Evolutionary conservation across 2,329 filamentous ascomycete genomes (phyloP).

Genomic region (Amylocarpus encephaloides): DNA sequence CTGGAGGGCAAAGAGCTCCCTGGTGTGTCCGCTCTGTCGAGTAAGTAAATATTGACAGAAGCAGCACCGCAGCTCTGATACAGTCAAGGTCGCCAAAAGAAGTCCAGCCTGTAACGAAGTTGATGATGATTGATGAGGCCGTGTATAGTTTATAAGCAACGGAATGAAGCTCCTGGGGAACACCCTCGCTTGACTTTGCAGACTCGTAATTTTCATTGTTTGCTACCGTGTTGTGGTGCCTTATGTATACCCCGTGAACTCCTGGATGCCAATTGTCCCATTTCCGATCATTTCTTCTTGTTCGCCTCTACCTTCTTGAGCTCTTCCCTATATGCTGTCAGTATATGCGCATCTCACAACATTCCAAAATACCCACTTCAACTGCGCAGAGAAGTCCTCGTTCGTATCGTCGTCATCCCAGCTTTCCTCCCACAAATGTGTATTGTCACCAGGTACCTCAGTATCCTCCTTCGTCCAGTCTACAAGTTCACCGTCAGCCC

Average conservation of each 20-base stretch:
- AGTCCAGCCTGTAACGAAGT: slow-evolving; percentile 27
- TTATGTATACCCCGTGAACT: slow-evolving; percentile 22
- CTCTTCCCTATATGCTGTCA: slow-evolving; percentile 59
- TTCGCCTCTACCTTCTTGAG: slow-evolving; percentile 85
- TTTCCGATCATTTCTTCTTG: slow-evolving; percentile 50
- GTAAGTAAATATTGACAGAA: slow-evolving; percentile 46
- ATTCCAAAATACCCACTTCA: slow-evolving; percentile 61
- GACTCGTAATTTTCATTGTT: slow-evolving; percentile 22
- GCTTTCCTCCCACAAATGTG: slow-evolving; percentile 97
- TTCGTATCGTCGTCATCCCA: slow-evolving; percentile 98
- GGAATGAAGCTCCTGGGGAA: slow-evolving; percentile 7
- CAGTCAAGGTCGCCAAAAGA: slow-evolving; percentile 24
- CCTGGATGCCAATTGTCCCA: slow-evolving; percentile 24
- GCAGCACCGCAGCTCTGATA: slow-evolving; percentile 25
- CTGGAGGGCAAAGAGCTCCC: slow-evolving; percentile 97
- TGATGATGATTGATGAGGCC: slow-evolving; percentile 11
- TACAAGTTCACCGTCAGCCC: slow-evolving; percentile 34
- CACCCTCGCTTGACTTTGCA: slow-evolving; percentile 6
- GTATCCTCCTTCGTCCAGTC: slow-evolving; percentile 93
- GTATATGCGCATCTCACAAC: background rate
- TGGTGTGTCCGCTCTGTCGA: slow-evolving; percentile 85
- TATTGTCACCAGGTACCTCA: slow-evolving; percentile 68
- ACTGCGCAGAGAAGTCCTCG: slow-evolving; percentile 91
- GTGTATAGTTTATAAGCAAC: slow-evolving; percentile 19
- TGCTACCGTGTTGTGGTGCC: slow-evolving; percentile 25